A percentile compares a stretch with the other conserved stretches of the same genome.
These are phyloP conservation scores for Chrysosporium keratinophilum DNA, from an alignment of 2,329 filamentous ascomycete genomes.

Conservation along the genomic window DNA sequence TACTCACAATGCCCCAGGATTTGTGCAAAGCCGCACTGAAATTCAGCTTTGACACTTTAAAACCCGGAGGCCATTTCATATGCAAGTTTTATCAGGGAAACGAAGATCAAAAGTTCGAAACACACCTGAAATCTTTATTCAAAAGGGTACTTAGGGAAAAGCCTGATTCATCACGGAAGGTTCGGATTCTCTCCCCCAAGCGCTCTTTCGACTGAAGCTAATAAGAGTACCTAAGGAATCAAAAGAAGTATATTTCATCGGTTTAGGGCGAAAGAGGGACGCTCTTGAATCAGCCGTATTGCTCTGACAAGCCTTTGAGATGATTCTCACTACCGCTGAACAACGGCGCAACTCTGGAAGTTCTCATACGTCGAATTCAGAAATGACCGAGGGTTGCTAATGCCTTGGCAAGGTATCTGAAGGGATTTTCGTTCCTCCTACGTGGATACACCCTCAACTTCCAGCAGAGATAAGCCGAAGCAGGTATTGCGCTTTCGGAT, in stretches of 20 bases:
- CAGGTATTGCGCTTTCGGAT: no score
- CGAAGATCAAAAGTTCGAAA: conserved; percentile 74
- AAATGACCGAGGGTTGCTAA: no score
- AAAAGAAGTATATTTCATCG: conserved; percentile 79
- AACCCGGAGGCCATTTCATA: conserved; percentile 74
- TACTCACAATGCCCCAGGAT: conserved; percentile 48
- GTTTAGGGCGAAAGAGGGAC: conserved; percentile 54
- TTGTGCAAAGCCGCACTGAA: conserved; percentile 74
- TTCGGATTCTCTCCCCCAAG: conserved; percentile 35
- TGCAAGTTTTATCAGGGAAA: conserved; percentile 95
- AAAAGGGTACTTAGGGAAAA: conserved; percentile 74
- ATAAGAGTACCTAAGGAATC: conserved; percentile 54
- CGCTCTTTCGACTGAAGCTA: conserved; percentile 5
- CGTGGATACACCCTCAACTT: no score
- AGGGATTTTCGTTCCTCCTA: no score
- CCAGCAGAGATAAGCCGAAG: no score
- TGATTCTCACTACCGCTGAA: background rate
- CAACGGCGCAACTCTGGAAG: background rate
- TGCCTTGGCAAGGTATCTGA: no score
- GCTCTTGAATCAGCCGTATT: conserved; percentile 40
- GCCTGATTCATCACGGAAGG: conserved; percentile 78
- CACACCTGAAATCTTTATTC: conserved; percentile 65
- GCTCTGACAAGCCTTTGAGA: background rate
- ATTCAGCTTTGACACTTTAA: conserved; percentile 78
- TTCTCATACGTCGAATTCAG: background rate